Percentiles rank a stretch among this genome's conserved stretches.
These are phyloP conservation scores for Lanzia echinophila DNA, from an alignment of 2,329 filamentous ascomycete genomes.

Conservation along the genomic window DNA sequence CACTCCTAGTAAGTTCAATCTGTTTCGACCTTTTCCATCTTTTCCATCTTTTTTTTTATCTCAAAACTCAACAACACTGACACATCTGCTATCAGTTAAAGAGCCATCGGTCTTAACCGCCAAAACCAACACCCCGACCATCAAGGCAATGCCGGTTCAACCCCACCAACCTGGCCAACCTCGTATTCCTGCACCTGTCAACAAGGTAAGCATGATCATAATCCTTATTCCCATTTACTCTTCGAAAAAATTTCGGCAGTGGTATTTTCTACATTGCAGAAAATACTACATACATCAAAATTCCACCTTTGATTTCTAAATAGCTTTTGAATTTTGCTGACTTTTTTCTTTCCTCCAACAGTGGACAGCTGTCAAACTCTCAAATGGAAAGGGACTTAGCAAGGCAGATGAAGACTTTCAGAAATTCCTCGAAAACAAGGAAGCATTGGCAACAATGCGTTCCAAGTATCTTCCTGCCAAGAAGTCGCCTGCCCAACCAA, in stretches of 20 bases:
- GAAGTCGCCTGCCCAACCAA: not conserved
- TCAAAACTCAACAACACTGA: not conserved
- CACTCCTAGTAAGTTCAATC: not conserved
- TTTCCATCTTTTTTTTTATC: not conserved
- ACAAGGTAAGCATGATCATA: not conserved
- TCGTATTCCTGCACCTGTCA: not conserved
- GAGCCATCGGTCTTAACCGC: not conserved
- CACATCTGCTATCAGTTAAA: not conserved
- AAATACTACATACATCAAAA: not conserved
- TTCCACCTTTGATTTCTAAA: not conserved
- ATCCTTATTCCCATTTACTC: not conserved
- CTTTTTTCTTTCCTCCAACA: not conserved
- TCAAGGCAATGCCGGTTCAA: not conserved
- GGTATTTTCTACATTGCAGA: not conserved
- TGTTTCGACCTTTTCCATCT: not conserved
- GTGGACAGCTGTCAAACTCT: slow-evolving; percentile 1
- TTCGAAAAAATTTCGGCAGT: too few species aligned
- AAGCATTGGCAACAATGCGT: not conserved
- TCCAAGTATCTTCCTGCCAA: not conserved
- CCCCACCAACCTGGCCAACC: too few species aligned
- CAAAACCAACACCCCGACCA: not conserved
- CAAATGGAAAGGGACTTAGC: not conserved
- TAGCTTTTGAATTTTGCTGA: not conserved
- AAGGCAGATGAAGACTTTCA: slow-evolving; percentile 10
- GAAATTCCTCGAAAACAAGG: not conserved